phyloP scores from a whole-genome alignment of 139 green algal species.

The Microglena sp. region DNA sequence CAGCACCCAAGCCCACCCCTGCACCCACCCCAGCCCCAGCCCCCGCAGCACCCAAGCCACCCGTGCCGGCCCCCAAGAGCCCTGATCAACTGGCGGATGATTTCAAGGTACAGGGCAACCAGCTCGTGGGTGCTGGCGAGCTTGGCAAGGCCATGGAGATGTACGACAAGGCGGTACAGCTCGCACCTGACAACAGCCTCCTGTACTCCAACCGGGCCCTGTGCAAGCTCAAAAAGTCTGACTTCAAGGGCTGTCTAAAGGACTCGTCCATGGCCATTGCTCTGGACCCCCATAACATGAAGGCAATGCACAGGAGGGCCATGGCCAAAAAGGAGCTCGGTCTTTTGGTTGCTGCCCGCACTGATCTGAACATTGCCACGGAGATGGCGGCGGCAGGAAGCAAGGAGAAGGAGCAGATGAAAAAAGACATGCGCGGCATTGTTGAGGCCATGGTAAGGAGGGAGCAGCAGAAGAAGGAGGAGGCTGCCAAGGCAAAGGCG shows the following conservation, averaged over 20 bases:
- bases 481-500: conserved; percentile 1
- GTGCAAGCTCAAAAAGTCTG: neutral
- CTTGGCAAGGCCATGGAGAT: conserved; percentile 11
- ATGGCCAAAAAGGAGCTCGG: conserved; percentile 18
- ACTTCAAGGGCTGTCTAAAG: conserved; percentile 5
- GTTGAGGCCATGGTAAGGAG: conserved; percentile 4
- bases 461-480: neutral
- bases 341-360: conserved; percentile 8
- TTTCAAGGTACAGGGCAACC: too few relatives aligned
- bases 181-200: conserved; percentile 7
- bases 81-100: too few relatives aligned
- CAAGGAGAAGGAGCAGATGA: neutral
- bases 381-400: conserved; percentile 6
- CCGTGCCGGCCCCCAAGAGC: neutral
- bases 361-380: conserved; percentile 13
- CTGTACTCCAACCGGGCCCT: conserved; percentile 24
- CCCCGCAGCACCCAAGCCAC: too few relatives aligned
- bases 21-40: neutral
- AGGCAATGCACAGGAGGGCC: conserved; percentile 24
- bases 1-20: neutral
- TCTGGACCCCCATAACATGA: conserved; percentile 20
- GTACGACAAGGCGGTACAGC: conserved; percentile 18
- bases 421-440: conserved; percentile 4
- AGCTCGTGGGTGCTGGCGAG: too few relatives aligned
- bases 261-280: conserved; percentile 17